Evolutionary conservation across 306 rosid genomes (phyloP), one percentile per base, ranked within the genome.

Genomic region (Lathyrus sativus): DNA sequence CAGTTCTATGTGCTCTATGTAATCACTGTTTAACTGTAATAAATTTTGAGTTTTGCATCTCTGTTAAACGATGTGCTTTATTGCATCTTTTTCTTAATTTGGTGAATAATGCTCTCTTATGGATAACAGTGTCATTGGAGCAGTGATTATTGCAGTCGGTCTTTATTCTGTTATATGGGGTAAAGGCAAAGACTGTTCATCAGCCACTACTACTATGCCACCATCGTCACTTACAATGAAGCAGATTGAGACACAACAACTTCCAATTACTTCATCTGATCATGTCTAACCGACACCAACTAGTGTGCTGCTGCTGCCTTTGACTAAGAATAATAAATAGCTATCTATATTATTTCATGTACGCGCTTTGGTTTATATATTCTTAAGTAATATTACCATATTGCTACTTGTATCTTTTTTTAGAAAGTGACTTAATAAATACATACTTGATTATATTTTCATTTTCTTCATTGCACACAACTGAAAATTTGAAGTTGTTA

Each of bases 161-260:
- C 89, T 87, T 4, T 91, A 91, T 58, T 65, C 78, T 19, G 96
- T 91, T 42, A 89, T 89, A 70, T 91, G 96, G 97, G 96, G 97
- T 10, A 91, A 88, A 82, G 71, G 76, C 65, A 87, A 89, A 76
- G 97, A 89, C 65, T 18, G 74, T 12, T 45, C 76, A 4, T 43
- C 48, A 43, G 15, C 4, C 49, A 18, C 38, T 7, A 41, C 64
- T 51, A 37, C 67, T 37, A 29, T 37, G n/a, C 39, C 48, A 53
- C 19, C 58, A 35, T 11, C 76, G 14, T 0, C 54, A 38, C 11
- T 62, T 61, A 37, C 74, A 58, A 14, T 63, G 5, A 73, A 68
- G 71, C 81, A 73, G 41, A 54, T 15, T 17, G 66, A 65, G 55
- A 26, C 31, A 29, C 84, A 72, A 13, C 51, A 80, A 11, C 75